A percentile compares a stretch with the other conserved stretches of the same genome.
These are phyloP conservation scores for Pogostemon cablin DNA, from an alignment of 257 asterid species.

Conservation along the genomic window DNA sequence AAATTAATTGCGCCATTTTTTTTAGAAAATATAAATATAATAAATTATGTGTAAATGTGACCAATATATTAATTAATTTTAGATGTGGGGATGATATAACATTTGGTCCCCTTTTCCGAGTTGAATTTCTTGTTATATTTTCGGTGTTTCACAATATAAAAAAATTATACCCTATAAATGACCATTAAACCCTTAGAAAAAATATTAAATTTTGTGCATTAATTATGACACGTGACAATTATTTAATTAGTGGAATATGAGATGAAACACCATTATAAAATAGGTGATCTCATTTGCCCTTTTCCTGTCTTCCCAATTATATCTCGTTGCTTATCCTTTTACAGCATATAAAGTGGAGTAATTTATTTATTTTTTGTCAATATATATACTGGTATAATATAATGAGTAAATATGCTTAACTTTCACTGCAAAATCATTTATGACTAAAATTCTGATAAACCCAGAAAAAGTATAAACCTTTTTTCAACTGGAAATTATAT, in stretches of 20 bases:
- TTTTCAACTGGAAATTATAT: background rate
- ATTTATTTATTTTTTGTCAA: background rate
- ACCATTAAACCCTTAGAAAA: too few relatives aligned
- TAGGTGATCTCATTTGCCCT: too few relatives aligned
- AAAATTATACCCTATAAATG: background rate
- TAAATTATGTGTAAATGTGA: slow-evolving; percentile 34
- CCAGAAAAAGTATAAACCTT: slow-evolving; percentile 27
- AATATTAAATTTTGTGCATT: too few relatives aligned
- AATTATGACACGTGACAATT: too few relatives aligned
- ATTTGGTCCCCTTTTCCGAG: slow-evolving; percentile 38
- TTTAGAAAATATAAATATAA: background rate
- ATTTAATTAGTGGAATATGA: too few relatives aligned
- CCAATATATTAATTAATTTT: slow-evolving; percentile 26
- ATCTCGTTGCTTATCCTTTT: slow-evolving; percentile 30
- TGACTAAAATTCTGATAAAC: slow-evolving; percentile 17
- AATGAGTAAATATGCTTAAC: slow-evolving; percentile 12
- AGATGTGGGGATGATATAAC: slow-evolving; percentile 22
- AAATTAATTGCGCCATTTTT: too few relatives aligned
- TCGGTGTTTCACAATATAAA: too few relatives aligned
- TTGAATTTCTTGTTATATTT: too few relatives aligned
- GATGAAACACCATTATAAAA: too few relatives aligned
- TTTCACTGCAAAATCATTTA: slow-evolving; percentile 30
- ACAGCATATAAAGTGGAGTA: background rate
- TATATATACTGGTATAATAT: too few relatives aligned
- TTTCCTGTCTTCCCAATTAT: slow-evolving; percentile 35